These are phyloP conservation scores for Penicillium dipodomyicola DNA, from an alignment of 495 filamentous ascomycete species.

Conservation along the genomic window DNA sequence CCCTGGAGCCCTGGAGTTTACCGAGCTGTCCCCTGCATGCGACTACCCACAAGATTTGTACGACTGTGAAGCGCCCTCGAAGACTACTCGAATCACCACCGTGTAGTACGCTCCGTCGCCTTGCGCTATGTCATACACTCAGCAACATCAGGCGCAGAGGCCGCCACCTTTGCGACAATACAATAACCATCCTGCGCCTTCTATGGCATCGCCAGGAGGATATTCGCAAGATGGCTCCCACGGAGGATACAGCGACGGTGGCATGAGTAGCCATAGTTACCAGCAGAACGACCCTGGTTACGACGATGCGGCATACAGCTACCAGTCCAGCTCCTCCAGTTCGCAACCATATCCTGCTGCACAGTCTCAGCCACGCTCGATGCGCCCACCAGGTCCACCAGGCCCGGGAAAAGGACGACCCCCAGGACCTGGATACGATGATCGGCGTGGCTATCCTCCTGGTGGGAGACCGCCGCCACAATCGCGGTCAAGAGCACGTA, in stretches of 20 bases:
- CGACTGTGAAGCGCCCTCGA: constrained; percentile 2
- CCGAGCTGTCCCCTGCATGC: constrained; percentile 17
- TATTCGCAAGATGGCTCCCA: constrained; percentile 50
- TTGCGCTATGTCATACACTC: constrained; percentile 37
- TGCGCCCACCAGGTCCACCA: constrained; percentile 47
- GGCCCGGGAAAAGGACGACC: constrained; percentile 47
- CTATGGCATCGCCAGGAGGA: constrained; percentile 29
- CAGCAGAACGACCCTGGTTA: constrained; percentile 33
- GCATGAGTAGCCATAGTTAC: constrained; percentile 19
- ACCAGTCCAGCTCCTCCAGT: constrained; percentile 38
- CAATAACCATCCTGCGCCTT: constrained; percentile 35
- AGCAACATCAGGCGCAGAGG: constrained; percentile 32
- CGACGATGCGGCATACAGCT: constrained; percentile 45
- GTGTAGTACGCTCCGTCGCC: constrained; percentile 1
- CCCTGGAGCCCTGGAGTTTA: neutral
- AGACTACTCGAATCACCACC: constrained; percentile 1
- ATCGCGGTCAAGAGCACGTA: constrained; percentile 36
- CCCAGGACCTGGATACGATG: constrained; percentile 28
- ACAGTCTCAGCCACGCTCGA: constrained; percentile 35
- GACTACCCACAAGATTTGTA: constrained; percentile 3
- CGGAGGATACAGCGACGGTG: constrained; percentile 42
- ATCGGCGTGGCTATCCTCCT: constrained; percentile 26
- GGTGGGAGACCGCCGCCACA: constrained; percentile 26
- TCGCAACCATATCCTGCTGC: constrained; percentile 48
- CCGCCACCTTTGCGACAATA: constrained; percentile 55